Evolutionary conservation across 164 flowering plant species (phyloP).

Genomic region (Tetrastigma voinierianum): DNA sequence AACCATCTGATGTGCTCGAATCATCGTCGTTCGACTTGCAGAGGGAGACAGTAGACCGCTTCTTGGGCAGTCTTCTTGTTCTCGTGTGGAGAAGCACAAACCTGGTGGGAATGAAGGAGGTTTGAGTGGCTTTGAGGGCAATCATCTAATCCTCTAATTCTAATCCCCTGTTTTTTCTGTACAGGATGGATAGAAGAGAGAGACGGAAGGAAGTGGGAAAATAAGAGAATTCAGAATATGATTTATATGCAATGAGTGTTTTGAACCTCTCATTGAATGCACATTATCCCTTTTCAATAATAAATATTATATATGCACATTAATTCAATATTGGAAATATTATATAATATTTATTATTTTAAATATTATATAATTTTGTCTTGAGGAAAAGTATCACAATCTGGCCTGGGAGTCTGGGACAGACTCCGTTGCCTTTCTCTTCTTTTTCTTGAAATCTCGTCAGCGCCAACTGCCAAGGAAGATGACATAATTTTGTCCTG

Average conservation of each 20-base stretch:
- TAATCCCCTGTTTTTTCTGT: constrained; percentile 1
- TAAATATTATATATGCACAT: too few relatives aligned
- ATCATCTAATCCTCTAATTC: constrained; percentile 48
- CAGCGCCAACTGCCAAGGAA: too few relatives aligned
- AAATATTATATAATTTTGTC: too few relatives aligned
- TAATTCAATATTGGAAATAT: too few relatives aligned
- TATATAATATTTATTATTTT: too few relatives aligned
- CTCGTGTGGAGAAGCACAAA: constrained; percentile 17
- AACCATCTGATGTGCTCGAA: constrained; percentile 18
- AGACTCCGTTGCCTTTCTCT: too few relatives aligned
- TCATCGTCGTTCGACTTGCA: constrained; percentile 50
- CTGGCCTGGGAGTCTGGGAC: too few relatives aligned
- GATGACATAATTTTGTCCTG: too few relatives aligned
- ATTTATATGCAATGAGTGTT: constrained; percentile 7
- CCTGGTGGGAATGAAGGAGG: constrained; percentile 38
- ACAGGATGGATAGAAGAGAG: neutral
- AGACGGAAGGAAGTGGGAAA: constrained; percentile 1
- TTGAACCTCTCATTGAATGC: constrained; percentile 21
- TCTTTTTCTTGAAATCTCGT: too few relatives aligned
- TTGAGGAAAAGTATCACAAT: too few relatives aligned
- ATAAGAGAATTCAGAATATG: neutral
- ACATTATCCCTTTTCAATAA: constrained; percentile 17
- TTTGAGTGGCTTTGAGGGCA: constrained; percentile 49
- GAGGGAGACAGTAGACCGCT: constrained; percentile 28
- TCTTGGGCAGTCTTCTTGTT: constrained; percentile 25